A percentile compares a stretch with the other conserved stretches of the same genome.
phyloP scores from a whole-genome alignment of 202 grass and related monocot genomes.

The Brachypodium distachyon region DNA sequence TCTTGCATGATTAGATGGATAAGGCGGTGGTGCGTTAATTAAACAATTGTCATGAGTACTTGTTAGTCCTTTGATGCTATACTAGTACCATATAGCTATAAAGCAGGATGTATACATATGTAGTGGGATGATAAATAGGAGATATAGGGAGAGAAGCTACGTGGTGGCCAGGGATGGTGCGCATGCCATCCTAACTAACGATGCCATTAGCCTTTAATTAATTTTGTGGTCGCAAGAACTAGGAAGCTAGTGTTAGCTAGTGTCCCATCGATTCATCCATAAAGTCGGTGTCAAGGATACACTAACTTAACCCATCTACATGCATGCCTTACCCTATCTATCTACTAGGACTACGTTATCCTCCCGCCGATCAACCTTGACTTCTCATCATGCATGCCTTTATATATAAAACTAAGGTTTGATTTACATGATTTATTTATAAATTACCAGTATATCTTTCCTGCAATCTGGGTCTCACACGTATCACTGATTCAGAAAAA shows the following conservation, averaged over 20 bases:
- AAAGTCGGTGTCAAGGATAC: conserved; percentile 22
- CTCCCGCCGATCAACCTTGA: conserved; percentile 20
- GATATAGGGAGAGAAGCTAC: background rate
- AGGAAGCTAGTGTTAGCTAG: background rate
- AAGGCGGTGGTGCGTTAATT: conserved; percentile 7
- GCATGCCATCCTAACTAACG: conserved; percentile 17
- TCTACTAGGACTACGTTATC: conserved; percentile 11
- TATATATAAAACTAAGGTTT: background rate
- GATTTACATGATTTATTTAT: background rate
- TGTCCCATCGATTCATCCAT: background rate
- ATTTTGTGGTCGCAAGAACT: background rate
- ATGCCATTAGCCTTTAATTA: background rate
- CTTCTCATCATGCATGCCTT: background rate
- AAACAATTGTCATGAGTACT: conserved; percentile 8
- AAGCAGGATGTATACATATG: too few relatives aligned
- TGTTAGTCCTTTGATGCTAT: conserved; percentile 8
- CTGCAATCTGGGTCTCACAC: too few relatives aligned
- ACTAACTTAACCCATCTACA: conserved; percentile 18
- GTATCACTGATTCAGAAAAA: too few relatives aligned
- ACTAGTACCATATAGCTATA: too few relatives aligned
- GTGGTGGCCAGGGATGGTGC: background rate
- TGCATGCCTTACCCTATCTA: background rate
- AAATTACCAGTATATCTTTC: background rate
- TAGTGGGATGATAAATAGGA: background rate
- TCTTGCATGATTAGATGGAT: conserved; percentile 1